A percentile compares a stretch with the other conserved stretches of the same genome.
Evolutionary conservation across 192 early-diverging fungal species (phyloP).

Genomic region (Chytriomyces confervae): DNA sequence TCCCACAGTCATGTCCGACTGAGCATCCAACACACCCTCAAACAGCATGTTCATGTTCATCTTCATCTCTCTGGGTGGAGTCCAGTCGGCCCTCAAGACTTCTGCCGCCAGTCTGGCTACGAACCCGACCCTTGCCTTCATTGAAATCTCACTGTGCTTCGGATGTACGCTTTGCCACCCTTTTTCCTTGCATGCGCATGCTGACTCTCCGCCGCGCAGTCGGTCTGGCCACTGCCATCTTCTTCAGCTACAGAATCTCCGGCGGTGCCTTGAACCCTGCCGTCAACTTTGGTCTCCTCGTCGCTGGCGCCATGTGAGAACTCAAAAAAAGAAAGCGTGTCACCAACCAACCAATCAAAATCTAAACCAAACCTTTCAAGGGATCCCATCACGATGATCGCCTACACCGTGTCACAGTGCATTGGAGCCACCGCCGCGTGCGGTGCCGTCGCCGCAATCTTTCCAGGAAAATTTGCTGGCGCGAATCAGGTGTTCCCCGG

Average conservation of each 20-base stretch:
- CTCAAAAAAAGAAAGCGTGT: neutral
- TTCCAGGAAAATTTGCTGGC: constrained; percentile 33
- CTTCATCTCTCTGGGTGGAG: constrained; percentile 35
- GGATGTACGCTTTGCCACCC: constrained; percentile 17
- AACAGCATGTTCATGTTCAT: constrained; percentile 40
- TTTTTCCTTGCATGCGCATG: neutral
- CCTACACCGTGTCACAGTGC: constrained; percentile 64
- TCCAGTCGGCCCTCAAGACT: constrained; percentile 26
- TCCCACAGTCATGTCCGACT: too few relatives aligned
- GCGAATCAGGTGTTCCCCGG: constrained; percentile 34
- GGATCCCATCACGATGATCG: constrained; percentile 22
- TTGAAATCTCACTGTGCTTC: constrained; percentile 30
- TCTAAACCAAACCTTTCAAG: neutral
- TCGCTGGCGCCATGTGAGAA: constrained; percentile 45
- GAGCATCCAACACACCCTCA: neutral
- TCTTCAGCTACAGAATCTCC: constrained; percentile 54
- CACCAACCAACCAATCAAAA: constrained; percentile 24
- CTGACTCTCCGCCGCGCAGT: neutral
- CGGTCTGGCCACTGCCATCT: constrained; percentile 33
- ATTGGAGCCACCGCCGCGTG: constrained; percentile 63
- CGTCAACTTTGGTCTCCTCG: constrained; percentile 63
- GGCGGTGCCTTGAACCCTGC: constrained; percentile 72
- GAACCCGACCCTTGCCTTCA: constrained; percentile 22
- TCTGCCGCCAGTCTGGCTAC: neutral
- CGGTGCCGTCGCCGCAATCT: constrained; percentile 37